Base-by-base conservation (phyloP, 1,284 basidiomycete species). In the Laetiporus sulphureus region DNA sequence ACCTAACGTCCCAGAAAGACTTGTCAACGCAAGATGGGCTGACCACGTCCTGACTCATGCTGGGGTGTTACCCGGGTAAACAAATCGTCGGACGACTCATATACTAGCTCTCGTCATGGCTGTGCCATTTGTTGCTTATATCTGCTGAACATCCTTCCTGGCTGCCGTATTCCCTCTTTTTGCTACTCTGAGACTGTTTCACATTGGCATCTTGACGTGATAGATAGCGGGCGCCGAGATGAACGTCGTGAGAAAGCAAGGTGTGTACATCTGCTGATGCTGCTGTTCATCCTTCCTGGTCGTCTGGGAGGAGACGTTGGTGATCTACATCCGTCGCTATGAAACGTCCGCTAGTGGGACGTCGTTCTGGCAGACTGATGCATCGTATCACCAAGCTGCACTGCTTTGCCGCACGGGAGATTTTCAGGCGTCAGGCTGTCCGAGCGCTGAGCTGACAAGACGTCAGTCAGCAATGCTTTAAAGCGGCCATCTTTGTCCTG, bases 191-290 rank as follows among this genome's bases (percentile, higher is more conserved):
- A n/a, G n/a, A n/a, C n/a, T n/a, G n/a, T n/a, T n/a, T n/a, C n/a
- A n/a, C n/a, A 23, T 29, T 21, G 24, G 33, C 24, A 12, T 16
- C 34, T 32, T 32, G 12, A 36, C 22, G 5, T 7, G 16, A 11
- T 34, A 15, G 11, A 32, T 19, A 32, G 15, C 22, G 7, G 15
- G 33, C 24, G 33, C 21, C 35, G 24, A 22, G 34, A 43, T 47
- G 45, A 47, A 47, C 37, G 42, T 41, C 41, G 45, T 47, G 38
- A 40, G 45, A 40, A 47, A 38, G 31, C 32, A 41, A 41, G 45
- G 45, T 47, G 38, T 32, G 36, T 36, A 27, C 15, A 33, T 22
- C 15, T 41, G 29, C 18, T 24, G 40, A 16, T 21, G 16, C 20
- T 31, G 11, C n/a, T 40, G 24, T 33, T 11, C 23, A 10, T 42